phyloP scores from a whole-genome alignment of 2,329 filamentous ascomycete species.

The Podosphaera xanthii region DNA sequence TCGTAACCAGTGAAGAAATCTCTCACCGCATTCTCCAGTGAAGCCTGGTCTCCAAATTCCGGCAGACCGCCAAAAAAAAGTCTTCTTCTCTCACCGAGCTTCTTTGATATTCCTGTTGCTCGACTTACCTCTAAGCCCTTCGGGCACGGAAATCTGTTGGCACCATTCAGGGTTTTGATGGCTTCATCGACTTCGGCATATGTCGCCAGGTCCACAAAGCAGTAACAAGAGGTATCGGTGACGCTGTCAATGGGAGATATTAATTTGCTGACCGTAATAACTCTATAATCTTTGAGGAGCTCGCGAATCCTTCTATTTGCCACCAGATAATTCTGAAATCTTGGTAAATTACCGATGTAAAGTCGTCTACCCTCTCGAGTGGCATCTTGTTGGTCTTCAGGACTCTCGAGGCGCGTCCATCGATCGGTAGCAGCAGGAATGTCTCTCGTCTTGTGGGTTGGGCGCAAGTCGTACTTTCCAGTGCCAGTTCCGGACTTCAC shows the following conservation, averaged over 20 bases:
- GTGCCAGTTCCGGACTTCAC: constrained; percentile 16
- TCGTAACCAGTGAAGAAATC: constrained; percentile 24
- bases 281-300: constrained; percentile 24
- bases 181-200: constrained; percentile 29
- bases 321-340: constrained; percentile 25
- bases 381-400: constrained; percentile 5
- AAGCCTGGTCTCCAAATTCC: constrained; percentile 24
- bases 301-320: constrained; percentile 24
- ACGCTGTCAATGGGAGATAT: constrained; percentile 35
- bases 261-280: constrained; percentile 18
- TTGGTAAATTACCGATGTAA: constrained; percentile 27
- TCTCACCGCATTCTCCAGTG: constrained; percentile 23
- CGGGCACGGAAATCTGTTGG: constrained; percentile 5
- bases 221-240: constrained; percentile 35
- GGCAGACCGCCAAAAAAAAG: constrained; percentile 28
- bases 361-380: constrained; percentile 20
- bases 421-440: constrained; percentile 6
- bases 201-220: constrained; percentile 39
- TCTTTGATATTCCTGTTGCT: constrained; percentile 6
- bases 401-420: constrained; percentile 9
- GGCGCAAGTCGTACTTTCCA: constrained; percentile 3
- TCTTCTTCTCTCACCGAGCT: constrained; percentile 18
- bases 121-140: constrained; percentile 8
- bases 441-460: neutral
- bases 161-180: constrained; percentile 19